Percentiles rank a stretch among this genome's conserved stretches.
Conservation (phyloP, 2,329 filamentous ascomycete genomes). For the Domatiomyces catenatus region DNA sequence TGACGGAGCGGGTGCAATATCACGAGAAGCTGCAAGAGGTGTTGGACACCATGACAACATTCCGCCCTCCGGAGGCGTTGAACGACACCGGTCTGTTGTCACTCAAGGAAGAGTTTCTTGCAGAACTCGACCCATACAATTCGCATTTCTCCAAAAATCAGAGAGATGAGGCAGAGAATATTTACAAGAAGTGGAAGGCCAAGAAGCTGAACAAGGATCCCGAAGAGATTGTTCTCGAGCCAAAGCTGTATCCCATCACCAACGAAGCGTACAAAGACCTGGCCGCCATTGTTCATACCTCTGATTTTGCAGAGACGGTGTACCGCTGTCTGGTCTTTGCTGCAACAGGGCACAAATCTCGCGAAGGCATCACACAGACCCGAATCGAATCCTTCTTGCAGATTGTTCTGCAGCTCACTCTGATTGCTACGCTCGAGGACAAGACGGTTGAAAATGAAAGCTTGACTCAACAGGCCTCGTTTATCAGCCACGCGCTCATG, state of each 20-base stretch:
- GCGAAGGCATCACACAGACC: constrained; percentile 61
- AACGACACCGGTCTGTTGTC: constrained; percentile 91
- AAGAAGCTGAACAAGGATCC: constrained; percentile 68
- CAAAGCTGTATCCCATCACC: constrained; percentile 59
- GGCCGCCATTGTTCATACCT: constrained; percentile 63
- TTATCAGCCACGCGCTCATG: constrained; percentile 56
- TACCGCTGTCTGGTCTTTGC: constrained; percentile 79
- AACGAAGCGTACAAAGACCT: constrained; percentile 65
- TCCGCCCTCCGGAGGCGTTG: constrained; percentile 77
- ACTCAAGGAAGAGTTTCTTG: constrained; percentile 69
- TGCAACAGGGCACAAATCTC: constrained; percentile 50
- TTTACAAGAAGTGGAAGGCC: constrained; percentile 74
- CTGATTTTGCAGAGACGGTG: constrained; percentile 77
- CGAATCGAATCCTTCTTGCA: constrained; percentile 84
- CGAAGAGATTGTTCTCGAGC: constrained; percentile 82
- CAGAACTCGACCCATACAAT: constrained; percentile 86
- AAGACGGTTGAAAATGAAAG: constrained; percentile 38
- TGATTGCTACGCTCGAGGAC: constrained; percentile 79
- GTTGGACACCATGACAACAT: constrained; percentile 73
- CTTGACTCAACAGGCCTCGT: constrained; percentile 38
- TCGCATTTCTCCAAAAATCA: constrained; percentile 96
- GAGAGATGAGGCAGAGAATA: constrained; percentile 80
- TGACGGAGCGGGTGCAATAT: constrained; percentile 81
- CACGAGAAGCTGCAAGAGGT: constrained; percentile 75
- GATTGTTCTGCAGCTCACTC: constrained; percentile 70